Evolutionary conservation across 441 rosid genomes (phyloP).

Genomic region (Erodium moschatum): DNA sequence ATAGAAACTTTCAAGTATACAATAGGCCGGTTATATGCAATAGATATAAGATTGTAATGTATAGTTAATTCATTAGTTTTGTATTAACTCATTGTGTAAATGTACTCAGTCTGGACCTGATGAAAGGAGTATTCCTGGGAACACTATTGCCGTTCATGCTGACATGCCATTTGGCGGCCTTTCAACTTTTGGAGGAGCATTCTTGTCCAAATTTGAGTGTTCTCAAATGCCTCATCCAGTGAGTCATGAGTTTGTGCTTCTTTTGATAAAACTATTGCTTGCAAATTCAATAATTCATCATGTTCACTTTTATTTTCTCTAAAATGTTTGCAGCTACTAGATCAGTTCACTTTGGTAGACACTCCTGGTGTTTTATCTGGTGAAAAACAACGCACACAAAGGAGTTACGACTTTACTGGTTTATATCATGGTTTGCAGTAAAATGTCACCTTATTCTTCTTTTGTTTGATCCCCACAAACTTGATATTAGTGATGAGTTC

Average conservation of each 20-base stretch:
- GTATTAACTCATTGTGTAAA: not conserved
- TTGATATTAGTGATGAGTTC: constrained; percentile 92
- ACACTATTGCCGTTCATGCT: constrained; percentile 89
- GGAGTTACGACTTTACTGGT: constrained; percentile 84
- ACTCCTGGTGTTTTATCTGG: constrained; percentile 94
- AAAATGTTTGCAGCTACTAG: constrained; percentile 54
- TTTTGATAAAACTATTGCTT: not conserved
- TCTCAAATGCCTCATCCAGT: constrained; percentile 94
- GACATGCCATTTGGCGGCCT: constrained; percentile 94
- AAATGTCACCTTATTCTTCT: constrained; percentile 92
- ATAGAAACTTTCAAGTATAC: not conserved
- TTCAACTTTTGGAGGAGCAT: constrained; percentile 81
- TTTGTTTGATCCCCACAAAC: constrained; percentile 90
- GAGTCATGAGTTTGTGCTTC: not conserved
- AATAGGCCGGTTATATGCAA: not conserved
- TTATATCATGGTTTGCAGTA: constrained; percentile 93
- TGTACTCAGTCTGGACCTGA: constrained; percentile 71
- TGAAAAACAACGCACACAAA: constrained; percentile 80
- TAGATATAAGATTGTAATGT: too few relatives aligned
- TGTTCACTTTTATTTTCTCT: not conserved
- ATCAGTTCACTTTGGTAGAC: constrained; percentile 80
- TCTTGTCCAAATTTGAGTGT: constrained; percentile 91
- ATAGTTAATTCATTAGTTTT: not conserved
- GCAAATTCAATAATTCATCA: too few relatives aligned
- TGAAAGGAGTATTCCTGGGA: constrained; percentile 95